Conservation (phyloP, 768 basidiomycete genomes). For the Hemileccinum impolitum region DNA sequence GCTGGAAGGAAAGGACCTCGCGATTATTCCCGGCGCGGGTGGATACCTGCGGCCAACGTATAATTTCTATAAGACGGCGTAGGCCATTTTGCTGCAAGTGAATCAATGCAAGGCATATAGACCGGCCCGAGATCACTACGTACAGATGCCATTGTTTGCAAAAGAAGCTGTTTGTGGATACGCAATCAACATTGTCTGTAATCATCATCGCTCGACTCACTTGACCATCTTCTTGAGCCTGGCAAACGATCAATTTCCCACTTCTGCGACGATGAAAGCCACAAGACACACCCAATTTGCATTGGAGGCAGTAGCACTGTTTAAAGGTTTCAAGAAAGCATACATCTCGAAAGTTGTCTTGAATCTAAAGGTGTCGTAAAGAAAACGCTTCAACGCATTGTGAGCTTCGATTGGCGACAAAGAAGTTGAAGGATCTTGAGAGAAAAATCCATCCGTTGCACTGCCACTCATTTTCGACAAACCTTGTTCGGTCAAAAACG, state of each 20-base stretch:
- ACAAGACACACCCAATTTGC: constrained; percentile 38
- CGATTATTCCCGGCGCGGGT: constrained; percentile 33
- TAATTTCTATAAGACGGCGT: constrained; percentile 46
- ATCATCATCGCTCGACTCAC: constrained; percentile 28
- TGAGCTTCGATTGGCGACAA: constrained; percentile 49
- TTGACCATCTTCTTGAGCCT: constrained; percentile 52
- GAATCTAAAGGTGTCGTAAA: constrained; percentile 45
- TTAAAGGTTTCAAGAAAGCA: constrained; percentile 38
- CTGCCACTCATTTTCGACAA: constrained; percentile 41
- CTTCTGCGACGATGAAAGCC: background rate
- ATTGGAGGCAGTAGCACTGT: constrained; percentile 38
- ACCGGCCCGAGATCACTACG: background rate
- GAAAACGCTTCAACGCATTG: constrained; percentile 40
- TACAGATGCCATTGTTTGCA: constrained; percentile 38
- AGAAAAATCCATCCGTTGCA: constrained; percentile 43
- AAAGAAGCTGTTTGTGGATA: constrained; percentile 33
- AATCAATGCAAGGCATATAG: background rate
- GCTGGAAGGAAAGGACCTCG: constrained; percentile 52
- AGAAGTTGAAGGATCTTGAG: constrained; percentile 25
- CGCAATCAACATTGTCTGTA: constrained; percentile 2
- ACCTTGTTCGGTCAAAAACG: constrained; percentile 45
- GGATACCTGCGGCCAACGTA: constrained; percentile 45
- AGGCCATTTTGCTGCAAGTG: constrained; percentile 46
- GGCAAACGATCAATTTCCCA: background rate
- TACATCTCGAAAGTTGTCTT: constrained; percentile 40